Percentiles rank a stretch among this genome's conserved stretches.
Evolutionary conservation across 176 grass and related monocot genomes (phyloP).

Genomic region (Dactylis glomerata): DNA sequence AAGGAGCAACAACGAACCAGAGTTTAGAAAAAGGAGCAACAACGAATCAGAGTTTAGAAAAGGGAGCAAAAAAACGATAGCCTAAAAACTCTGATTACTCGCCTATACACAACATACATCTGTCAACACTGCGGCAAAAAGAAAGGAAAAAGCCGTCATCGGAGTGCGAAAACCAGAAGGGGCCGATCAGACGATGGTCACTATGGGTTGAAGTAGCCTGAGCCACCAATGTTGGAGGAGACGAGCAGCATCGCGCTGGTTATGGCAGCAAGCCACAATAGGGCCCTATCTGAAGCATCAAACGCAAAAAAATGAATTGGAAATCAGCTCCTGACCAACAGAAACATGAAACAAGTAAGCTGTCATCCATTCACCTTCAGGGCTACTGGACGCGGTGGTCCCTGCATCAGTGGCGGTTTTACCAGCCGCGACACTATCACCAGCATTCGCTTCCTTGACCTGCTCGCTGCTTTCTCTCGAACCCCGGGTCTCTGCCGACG

Average conservation of each 20-base stretch:
- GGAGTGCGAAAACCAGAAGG: not conserved
- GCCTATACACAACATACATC: slow-evolving; percentile 7
- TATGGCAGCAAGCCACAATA: slow-evolving; percentile 78
- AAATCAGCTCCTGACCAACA: not conserved
- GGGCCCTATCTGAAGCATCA: slow-evolving; percentile 52
- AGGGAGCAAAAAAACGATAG: not conserved
- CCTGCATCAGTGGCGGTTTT: not conserved
- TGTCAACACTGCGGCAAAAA: not conserved
- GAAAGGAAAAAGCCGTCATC: not conserved
- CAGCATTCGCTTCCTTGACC: not conserved
- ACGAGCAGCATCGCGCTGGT: slow-evolving; percentile 62
- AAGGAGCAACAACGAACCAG: not conserved
- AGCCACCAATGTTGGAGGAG: slow-evolving; percentile 64
- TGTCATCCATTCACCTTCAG: slow-evolving; percentile 35
- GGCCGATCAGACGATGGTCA: not conserved
- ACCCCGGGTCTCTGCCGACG: slow-evolving; percentile 58
- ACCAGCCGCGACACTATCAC: not conserved
- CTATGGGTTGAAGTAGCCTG: slow-evolving; percentile 86
- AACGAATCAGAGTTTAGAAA: not conserved
- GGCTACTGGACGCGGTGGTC: slow-evolving; percentile 28
- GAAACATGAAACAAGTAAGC: not conserved
- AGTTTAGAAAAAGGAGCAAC: too few relatives aligned
- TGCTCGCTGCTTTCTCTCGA: slow-evolving; percentile 28
- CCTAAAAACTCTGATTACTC: slow-evolving; percentile 3
- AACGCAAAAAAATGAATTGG: not conserved